A percentile compares a stretch with the other conserved stretches of the same genome.
Conservation (phyloP, 768 basidiomycete species). For the Rhizopogon sp. region DNA sequence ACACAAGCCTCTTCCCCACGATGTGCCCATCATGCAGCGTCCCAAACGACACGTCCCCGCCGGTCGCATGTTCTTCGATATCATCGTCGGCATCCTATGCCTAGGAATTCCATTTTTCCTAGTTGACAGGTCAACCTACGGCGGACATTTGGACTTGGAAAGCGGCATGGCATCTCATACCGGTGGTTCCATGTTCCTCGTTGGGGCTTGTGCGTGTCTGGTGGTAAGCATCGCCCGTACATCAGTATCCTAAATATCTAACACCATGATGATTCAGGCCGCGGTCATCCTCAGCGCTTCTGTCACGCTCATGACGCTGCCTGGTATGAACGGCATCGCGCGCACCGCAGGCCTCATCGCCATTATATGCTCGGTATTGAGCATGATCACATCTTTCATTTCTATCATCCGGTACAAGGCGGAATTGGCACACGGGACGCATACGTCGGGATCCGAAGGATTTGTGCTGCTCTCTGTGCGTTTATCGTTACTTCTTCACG, state of each 20-base stretch:
- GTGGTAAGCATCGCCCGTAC: constrained; percentile 40
- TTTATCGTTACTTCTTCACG: constrained; percentile 5
- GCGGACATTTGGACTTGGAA: constrained; percentile 56
- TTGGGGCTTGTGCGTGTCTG: constrained; percentile 62
- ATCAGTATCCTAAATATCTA: constrained; percentile 1
- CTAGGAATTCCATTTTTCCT: constrained; percentile 81
- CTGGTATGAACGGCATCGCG: constrained; percentile 61
- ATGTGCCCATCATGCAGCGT: constrained; percentile 30
- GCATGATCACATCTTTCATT: constrained; percentile 64
- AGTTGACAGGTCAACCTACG: constrained; percentile 42
- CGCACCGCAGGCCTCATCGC: constrained; percentile 65
- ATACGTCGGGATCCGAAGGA: constrained; percentile 43
- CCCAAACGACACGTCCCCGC: constrained; percentile 31
- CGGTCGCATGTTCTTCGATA: constrained; percentile 46
- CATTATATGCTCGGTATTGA: constrained; percentile 61
- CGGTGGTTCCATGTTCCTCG: constrained; percentile 53
- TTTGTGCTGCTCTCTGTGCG: constrained; percentile 51
- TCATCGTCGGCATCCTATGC: constrained; percentile 59
- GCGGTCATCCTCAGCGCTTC: constrained; percentile 78
- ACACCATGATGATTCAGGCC: constrained; percentile 41
- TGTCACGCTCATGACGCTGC: constrained; percentile 76
- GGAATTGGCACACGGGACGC: constrained; percentile 50
- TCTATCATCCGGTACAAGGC: constrained; percentile 68
- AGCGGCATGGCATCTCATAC: constrained; percentile 37
- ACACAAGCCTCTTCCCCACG: constrained; percentile 58